Percentiles rank a stretch among this genome's conserved stretches.
These are phyloP conservation scores for Blepharisma stoltei DNA, from an alignment of 73 alveolate genomes.

Conservation along the genomic window DNA sequence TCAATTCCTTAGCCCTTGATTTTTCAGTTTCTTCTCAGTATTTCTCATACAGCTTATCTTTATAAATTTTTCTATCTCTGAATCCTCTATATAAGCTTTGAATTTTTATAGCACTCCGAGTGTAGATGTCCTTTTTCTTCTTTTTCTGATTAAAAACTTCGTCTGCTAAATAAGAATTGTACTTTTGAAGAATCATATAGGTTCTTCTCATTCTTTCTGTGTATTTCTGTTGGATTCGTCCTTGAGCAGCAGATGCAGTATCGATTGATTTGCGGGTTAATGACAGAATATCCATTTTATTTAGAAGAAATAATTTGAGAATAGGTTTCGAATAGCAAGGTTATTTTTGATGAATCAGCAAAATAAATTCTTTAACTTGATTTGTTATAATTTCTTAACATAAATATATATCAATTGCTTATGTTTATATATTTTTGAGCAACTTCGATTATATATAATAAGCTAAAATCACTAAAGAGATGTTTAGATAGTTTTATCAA, in stretches of 20 bases:
- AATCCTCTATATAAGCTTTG: neutral
- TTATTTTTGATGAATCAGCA: no score
- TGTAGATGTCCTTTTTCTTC: neutral
- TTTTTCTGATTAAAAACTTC: neutral
- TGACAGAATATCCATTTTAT: no score
- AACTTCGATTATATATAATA: no score
- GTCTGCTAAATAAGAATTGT: neutral
- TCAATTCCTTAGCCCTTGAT: neutral
- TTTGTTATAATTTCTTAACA: no score
- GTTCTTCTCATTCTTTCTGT: conserved; percentile 1
- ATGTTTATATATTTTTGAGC: no score
- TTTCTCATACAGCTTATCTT: neutral
- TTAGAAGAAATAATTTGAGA: no score
- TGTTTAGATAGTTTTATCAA: no score
- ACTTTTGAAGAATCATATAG: neutral
- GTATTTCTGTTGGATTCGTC: conserved; percentile 1
- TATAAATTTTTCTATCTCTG: neutral
- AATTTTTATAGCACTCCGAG: neutral
- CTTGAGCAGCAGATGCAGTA: neutral
- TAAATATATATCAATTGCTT: no score
- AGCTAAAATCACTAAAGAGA: no score
- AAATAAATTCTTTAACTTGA: no score
- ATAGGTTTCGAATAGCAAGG: no score
- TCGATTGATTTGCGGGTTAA: no score
- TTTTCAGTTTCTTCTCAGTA: neutral